These are phyloP conservation scores for Ustilago tritici DNA, from an alignment of 1,284 basidiomycete genomes.

Conservation along the genomic window DNA sequence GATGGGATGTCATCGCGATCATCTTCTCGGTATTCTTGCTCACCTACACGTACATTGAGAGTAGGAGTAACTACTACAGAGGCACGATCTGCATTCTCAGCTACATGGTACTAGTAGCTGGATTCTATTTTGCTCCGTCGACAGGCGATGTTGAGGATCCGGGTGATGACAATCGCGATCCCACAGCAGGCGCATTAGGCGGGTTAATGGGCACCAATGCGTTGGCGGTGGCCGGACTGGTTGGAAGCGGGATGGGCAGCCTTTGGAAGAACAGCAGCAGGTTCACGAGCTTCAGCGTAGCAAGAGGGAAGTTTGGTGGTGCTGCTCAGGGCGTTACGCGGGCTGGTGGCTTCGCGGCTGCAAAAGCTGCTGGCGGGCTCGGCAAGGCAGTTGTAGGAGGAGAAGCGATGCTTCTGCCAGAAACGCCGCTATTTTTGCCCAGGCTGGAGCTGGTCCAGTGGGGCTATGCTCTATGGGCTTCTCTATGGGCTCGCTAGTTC, in stretches of 20 bases:
- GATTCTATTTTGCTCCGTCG: conserved; percentile 67
- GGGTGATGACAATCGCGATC: conserved; percentile 45
- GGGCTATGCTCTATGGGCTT: conserved; percentile 37
- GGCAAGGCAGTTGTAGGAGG: conserved; percentile 1
- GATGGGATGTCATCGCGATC: conserved; percentile 97
- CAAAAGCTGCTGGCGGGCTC: neutral
- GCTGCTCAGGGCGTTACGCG: conserved; percentile 14
- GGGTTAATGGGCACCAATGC: conserved; percentile 4
- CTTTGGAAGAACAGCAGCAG: conserved; percentile 1
- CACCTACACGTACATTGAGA: conserved; percentile 99
- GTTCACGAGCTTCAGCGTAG: conserved; percentile 19
- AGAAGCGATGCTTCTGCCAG: conserved; percentile 14
- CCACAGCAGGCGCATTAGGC: neutral
- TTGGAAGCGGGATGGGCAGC: neutral
- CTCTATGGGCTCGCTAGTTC: conserved; percentile 37
- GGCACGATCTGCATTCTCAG: conserved; percentile 66
- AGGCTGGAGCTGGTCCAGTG: conserved; percentile 20
- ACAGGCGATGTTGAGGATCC: conserved; percentile 62
- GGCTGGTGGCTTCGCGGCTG: conserved; percentile 10
- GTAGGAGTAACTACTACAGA: conserved; percentile 87
- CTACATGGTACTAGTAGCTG: conserved; percentile 65
- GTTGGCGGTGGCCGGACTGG: conserved; percentile 5
- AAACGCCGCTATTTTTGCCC: conserved; percentile 20
- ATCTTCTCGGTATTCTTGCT: conserved; percentile 84
- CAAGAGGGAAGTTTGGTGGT: conserved; percentile 38